phyloP scores from a whole-genome alignment of 208 protist species.

The Jaenimonas drosophilae region DNA sequence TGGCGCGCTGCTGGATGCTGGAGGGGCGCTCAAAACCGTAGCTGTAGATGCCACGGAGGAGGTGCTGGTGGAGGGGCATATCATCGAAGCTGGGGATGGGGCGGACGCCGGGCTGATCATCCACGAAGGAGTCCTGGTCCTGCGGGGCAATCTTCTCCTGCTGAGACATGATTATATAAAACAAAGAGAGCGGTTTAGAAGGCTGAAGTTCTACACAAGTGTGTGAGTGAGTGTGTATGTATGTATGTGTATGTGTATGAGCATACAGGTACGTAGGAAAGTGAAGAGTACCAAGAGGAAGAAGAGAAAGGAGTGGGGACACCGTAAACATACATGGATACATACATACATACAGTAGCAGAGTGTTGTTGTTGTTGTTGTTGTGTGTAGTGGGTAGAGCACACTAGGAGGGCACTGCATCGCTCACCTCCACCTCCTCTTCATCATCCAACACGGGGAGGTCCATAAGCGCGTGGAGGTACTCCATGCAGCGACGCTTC shows the following conservation, averaged over 20 bases:
- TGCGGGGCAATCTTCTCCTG: constrained; percentile 66
- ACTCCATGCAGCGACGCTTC: too few species aligned
- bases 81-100: constrained; percentile 94
- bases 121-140: constrained; percentile 89
- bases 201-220: background rate
- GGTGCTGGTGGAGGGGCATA: constrained; percentile 96
- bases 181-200: constrained; percentile 33
- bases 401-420: background rate
- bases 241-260: too few species aligned
- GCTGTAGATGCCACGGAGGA: constrained; percentile 95
- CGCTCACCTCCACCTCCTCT: too few species aligned
- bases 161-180: constrained; percentile 71
- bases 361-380: constrained; percentile 1
- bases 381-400: background rate
- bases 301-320: background rate
- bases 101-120: constrained; percentile 81
- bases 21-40: constrained; percentile 98
- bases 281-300: background rate
- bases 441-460: too few species aligned
- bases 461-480: too few species aligned
- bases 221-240: background rate
- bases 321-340: too few species aligned
- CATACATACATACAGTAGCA: too few species aligned
- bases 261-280: background rate
- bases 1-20: constrained; percentile 98